Conservation (phyloP, 257 asterid species). For the Solanum habrochaites region DNA sequence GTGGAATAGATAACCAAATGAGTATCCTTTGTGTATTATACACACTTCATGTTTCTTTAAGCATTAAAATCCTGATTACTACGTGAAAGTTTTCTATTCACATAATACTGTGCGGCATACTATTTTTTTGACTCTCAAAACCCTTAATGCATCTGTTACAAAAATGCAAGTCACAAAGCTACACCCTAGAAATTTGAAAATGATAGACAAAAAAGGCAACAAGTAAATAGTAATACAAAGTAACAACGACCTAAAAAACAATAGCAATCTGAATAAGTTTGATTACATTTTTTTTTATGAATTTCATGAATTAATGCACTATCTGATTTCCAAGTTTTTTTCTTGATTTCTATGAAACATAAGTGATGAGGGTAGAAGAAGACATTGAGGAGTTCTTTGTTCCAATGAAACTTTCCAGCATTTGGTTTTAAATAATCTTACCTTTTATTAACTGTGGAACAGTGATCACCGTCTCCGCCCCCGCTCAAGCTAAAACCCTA, state of each 20-base stretch:
- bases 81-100: background rate
- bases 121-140: background rate
- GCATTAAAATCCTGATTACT: background rate
- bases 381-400: background rate
- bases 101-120: background rate
- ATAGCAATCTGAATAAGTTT: background rate
- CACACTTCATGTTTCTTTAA: no score
- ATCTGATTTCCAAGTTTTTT: background rate
- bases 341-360: background rate
- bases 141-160: background rate
- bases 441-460: background rate
- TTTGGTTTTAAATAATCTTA: background rate
- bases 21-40: no score
- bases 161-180: background rate
- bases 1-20: no score
- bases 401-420: background rate
- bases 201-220: background rate
- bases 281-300: background rate
- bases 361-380: background rate
- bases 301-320: no score
- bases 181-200: background rate
- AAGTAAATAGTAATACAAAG: background rate
- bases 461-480: background rate
- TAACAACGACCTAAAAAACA: background rate
- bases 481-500: background rate